phyloP scores from a whole-genome alignment of 495 filamentous ascomycete genomes.

The Stereocaulon alpinum region DNA sequence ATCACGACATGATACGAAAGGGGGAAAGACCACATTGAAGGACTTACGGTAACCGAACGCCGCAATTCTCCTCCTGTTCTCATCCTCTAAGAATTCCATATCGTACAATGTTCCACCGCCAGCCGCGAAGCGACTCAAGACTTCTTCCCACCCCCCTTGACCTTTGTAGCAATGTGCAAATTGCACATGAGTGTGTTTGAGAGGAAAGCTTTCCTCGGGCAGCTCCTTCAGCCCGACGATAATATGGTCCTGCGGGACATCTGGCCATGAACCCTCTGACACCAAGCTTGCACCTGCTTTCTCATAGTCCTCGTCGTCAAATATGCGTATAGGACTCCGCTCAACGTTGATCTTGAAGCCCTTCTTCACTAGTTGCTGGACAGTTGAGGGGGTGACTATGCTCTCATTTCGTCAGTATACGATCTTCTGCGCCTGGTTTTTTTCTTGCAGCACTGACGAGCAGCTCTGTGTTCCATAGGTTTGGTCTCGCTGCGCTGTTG shows the following conservation, averaged over 20 bases:
- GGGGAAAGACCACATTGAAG: neutral
- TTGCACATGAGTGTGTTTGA: conserved; percentile 73
- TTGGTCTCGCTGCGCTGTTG: conserved; percentile 14
- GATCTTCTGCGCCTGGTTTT: too few species aligned
- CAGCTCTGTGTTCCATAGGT: conserved; percentile 17
- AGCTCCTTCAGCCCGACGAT: conserved; percentile 88
- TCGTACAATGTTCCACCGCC: conserved; percentile 81
- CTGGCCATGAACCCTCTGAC: conserved; percentile 68
- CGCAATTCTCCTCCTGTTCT: conserved; percentile 68
- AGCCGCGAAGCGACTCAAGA: conserved; percentile 68
- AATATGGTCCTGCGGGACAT: conserved; percentile 66
- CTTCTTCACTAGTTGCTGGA: conserved; percentile 68
- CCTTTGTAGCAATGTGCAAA: conserved; percentile 63
- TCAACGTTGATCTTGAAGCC: conserved; percentile 82
- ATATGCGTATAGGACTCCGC: conserved; percentile 70
- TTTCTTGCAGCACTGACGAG: neutral
- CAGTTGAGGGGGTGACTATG: conserved; percentile 52
- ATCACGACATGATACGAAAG: neutral
- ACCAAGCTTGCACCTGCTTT: conserved; percentile 63
- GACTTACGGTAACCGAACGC: conserved; percentile 15
- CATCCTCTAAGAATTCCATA: conserved; percentile 83
- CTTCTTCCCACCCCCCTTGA: conserved; percentile 75
- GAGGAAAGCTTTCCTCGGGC: conserved; percentile 61
- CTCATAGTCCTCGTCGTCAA: conserved; percentile 54
- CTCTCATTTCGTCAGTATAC: neutral